A percentile compares a stretch with the other conserved stretches of the same genome.
Evolutionary conservation across 78 protist genomes (phyloP).

Genomic region (Acrasis kona): DNA sequence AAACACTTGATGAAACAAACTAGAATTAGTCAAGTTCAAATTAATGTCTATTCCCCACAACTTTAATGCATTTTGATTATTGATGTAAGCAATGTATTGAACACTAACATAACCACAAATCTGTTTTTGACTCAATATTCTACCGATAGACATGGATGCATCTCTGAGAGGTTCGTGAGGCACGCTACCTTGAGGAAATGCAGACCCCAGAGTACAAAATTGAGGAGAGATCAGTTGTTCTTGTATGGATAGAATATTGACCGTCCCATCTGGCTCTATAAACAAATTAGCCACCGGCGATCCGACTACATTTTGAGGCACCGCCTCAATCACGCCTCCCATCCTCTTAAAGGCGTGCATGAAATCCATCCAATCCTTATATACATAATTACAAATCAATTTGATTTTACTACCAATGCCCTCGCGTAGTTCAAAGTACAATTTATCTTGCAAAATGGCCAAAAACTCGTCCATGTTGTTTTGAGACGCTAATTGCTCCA

Average conservation of each 20-base stretch:
- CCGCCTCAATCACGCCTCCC: slow-evolving; percentile 28
- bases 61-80: not conserved
- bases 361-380: slow-evolving; percentile 2
- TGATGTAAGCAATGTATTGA: slow-evolving; percentile 5
- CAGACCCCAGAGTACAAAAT: not conserved
- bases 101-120: slow-evolving; percentile 8
- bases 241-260: not conserved
- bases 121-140: not conserved
- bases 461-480: too few species aligned
- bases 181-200: slow-evolving; percentile 19
- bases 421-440: slow-evolving; percentile 5
- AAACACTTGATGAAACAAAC: not conserved
- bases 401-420: not conserved
- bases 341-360: not conserved
- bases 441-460: slow-evolving; percentile 1
- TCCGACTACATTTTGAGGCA: not conserved
- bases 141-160: slow-evolving; percentile 10
- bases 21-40: slow-evolving; percentile 3
- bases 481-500: too few species aligned
- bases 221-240: slow-evolving; percentile 7
- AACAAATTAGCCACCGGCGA: not conserved
- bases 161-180: slow-evolving; percentile 5
- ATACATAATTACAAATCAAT: not conserved
- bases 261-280: slow-evolving; percentile 26
- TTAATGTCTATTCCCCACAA: slow-evolving; percentile 36